phyloP scores from a whole-genome alignment of 352 stramenopile genomes.

The Pythium dissotocum region DNA sequence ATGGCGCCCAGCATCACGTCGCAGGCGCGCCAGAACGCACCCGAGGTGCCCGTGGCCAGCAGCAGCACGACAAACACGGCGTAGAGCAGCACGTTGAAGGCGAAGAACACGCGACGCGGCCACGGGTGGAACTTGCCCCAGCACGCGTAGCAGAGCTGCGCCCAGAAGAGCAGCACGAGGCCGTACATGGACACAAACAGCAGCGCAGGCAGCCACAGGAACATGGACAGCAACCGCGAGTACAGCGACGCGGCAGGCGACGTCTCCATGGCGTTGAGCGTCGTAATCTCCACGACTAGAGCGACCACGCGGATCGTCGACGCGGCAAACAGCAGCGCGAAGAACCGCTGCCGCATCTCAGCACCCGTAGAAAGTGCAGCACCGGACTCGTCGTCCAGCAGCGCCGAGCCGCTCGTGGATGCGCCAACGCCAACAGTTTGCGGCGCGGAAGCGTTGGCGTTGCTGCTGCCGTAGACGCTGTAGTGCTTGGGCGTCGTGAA shows the following conservation, averaged over 20 bases:
- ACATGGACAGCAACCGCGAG: slow-evolving; percentile 52
- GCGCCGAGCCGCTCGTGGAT: slow-evolving; percentile 32
- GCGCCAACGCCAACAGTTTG: background rate
- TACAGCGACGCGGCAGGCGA: slow-evolving; percentile 49
- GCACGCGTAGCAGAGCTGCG: slow-evolving; percentile 83
- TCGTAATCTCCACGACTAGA: slow-evolving; percentile 59
- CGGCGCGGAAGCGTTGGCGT: background rate
- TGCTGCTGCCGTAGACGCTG: slow-evolving; percentile 13
- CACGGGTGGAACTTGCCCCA: slow-evolving; percentile 74
- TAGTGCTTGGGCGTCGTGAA: slow-evolving; percentile 15
- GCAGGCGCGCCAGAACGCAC: slow-evolving; percentile 63
- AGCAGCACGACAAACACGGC: slow-evolving; percentile 53
- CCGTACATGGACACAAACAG: slow-evolving; percentile 87
- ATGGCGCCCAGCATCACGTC: slow-evolving; percentile 64
- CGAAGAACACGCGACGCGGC: slow-evolving; percentile 73
- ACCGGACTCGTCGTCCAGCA: slow-evolving; percentile 55
- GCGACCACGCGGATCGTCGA: slow-evolving; percentile 63
- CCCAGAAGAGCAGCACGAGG: slow-evolving; percentile 84
- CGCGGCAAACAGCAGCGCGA: slow-evolving; percentile 70
- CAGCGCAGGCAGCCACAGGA: slow-evolving; percentile 77
- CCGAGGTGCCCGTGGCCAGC: slow-evolving; percentile 42
- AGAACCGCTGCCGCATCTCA: slow-evolving; percentile 78
- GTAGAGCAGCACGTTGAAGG: slow-evolving; percentile 79
- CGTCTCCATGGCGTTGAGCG: slow-evolving; percentile 40
- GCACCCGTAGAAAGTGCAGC: slow-evolving; percentile 63